These are phyloP conservation scores for Gracilaria caudata DNA, from an alignment of 23 red algal genomes.

Conservation along the genomic window DNA sequence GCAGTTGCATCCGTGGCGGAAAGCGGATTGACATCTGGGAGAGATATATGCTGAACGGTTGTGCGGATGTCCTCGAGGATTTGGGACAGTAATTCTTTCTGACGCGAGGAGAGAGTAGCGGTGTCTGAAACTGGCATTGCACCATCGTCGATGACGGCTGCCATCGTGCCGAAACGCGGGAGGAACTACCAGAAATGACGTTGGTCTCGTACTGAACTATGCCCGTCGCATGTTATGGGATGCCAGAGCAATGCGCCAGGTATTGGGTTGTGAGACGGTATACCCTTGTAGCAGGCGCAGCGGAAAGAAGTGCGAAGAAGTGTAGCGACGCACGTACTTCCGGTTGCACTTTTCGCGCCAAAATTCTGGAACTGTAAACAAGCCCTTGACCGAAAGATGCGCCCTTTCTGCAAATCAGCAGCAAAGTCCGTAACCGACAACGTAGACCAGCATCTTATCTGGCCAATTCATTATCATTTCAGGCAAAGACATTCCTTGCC, in stretches of 20 bases:
- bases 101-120: slow-evolving; percentile 33
- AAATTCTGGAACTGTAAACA: neutral
- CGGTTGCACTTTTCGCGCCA: slow-evolving; percentile 1
- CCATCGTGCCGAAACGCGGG: neutral
- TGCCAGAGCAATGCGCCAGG: too few relatives aligned
- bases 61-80: slow-evolving; percentile 55
- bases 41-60: slow-evolving; percentile 39
- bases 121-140: neutral
- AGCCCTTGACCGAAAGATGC: too few relatives aligned
- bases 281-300: too few relatives aligned
- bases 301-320: neutral
- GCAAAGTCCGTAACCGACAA: too few relatives aligned
- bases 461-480: too few relatives aligned
- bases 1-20: slow-evolving; percentile 41
- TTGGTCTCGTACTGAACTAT: too few relatives aligned
- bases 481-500: too few relatives aligned
- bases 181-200: neutral
- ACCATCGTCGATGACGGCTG: slow-evolving; percentile 11
- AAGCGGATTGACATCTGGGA: slow-evolving; percentile 51
- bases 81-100: slow-evolving; percentile 1
- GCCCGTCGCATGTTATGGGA: too few relatives aligned
- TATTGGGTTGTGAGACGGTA: too few relatives aligned
- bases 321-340: neutral
- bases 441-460: too few relatives aligned
- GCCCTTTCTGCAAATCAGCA: too few relatives aligned